Base-by-base conservation (phyloP, 352 stramenopile genomes). In the Phytophthora hybrid region DNA sequence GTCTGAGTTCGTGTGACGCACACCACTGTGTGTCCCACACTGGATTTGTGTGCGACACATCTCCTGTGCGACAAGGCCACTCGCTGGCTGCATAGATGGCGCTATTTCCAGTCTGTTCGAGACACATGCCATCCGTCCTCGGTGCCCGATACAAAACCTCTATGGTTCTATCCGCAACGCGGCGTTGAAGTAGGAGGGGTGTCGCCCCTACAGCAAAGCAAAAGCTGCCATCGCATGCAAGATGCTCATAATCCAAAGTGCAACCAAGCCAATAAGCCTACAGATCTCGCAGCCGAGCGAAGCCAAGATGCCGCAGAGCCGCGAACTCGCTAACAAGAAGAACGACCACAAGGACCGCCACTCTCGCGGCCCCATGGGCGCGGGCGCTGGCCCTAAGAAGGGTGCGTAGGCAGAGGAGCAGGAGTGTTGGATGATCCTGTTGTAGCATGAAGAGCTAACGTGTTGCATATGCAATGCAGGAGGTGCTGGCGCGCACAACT, bases 341-440 rank as follows among this genome's bases (percentile, higher is more conserved):
- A 94, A 93, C 74, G 84, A 90, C 67, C 74, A 89, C 69, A 95
- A 95, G 84, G 87, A 96, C 71, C 89, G 86, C 32, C 87, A 94
- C 32, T 93, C 88, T 55, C 83, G 87, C n/a, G 89, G 87, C 2
- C 83, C 73, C 9, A 70, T 86, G 23, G 85, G 85, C 41, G 82
- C 79, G 19, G 80, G 75, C 19, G 63, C 69, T 1, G 79, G 68
- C 31, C 66, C 76, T 56, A 94, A 94, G 82, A 94, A 94, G 65
- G 85, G 84, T 89, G 41, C 46, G 76, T 71, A 9, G 4, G 34
- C 53, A 39, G n/a, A 59, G 66, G 60, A 72, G 26, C 46, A 47
- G 18, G 7, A 56, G 34, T 69, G 14, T 73, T 39, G 29, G n/a
- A 34, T 13, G 9, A 1, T 10, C 1, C 7, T 41, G 34, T 16